Evolutionary conservation across 1,284 basidiomycete genomes (phyloP).

Genomic region (Pseudozyma tsukubaensis): DNA sequence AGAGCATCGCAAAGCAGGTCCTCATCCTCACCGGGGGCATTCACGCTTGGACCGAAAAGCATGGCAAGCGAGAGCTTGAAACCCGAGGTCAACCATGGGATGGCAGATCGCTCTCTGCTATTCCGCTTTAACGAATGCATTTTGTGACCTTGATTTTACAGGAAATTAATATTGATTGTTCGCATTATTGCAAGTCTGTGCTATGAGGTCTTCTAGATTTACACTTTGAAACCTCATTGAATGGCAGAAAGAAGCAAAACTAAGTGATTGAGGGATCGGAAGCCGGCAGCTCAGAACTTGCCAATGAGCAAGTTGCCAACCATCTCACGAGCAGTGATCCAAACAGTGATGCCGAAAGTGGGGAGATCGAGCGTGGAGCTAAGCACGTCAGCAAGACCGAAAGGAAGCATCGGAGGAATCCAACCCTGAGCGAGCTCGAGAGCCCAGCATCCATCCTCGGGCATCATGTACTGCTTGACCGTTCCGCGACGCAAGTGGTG

Average conservation of each 20-base stretch:
- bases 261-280: background rate
- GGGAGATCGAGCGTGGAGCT: constrained; percentile 88
- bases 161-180: background rate
- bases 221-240: background rate
- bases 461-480: constrained; percentile 98
- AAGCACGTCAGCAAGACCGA: constrained; percentile 87
- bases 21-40: constrained; percentile 65
- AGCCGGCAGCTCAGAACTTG: constrained; percentile 27
- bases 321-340: constrained; percentile 76
- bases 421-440: constrained; percentile 87
- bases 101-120: constrained; percentile 30
- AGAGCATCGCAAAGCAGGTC: constrained; percentile 36
- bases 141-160: too few relatives aligned
- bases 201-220: constrained; percentile 1
- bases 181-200: background rate
- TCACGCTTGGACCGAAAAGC: constrained; percentile 51
- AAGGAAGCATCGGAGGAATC: constrained; percentile 75
- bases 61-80: constrained; percentile 36
- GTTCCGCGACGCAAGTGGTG: constrained; percentile 84
- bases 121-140: constrained; percentile 23
- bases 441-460: constrained; percentile 87
- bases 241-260: background rate
- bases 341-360: constrained; percentile 82
- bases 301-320: constrained; percentile 58
- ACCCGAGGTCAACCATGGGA: constrained; percentile 44